Conservation (phyloP, 805 yeast genomes). For the Candida koratica region DNA sequence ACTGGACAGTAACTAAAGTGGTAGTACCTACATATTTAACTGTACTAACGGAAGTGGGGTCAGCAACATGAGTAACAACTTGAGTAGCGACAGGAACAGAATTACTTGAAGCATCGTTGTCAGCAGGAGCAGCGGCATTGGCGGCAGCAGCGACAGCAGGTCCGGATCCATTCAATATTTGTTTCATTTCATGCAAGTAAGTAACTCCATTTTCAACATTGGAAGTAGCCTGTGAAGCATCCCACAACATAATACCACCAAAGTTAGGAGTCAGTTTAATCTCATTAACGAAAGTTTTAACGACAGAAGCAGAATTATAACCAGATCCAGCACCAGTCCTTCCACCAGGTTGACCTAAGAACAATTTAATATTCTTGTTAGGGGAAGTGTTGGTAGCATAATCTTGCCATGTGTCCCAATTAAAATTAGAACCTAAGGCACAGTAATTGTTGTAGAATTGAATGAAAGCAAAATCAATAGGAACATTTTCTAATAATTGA, state of each 20-base stretch:
- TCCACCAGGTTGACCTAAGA: constrained; percentile 35
- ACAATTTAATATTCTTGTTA: constrained; percentile 30
- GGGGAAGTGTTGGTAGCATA: constrained; percentile 29
- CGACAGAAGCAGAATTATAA: constrained; percentile 21
- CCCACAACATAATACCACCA: constrained; percentile 84
- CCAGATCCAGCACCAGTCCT: constrained; percentile 33
- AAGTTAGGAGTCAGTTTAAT: constrained; percentile 31
- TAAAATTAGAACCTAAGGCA: constrained; percentile 25
- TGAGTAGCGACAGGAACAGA: constrained; percentile 11
- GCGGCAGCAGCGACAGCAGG: not conserved
- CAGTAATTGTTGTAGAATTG: constrained; percentile 40
- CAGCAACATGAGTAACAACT: constrained; percentile 11
- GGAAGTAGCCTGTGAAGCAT: constrained; percentile 53
- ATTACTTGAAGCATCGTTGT: not conserved
- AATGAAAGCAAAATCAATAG: constrained; percentile 35
- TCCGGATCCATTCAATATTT: constrained; percentile 23
- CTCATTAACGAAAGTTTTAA: constrained; percentile 17
- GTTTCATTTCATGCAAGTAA: constrained; percentile 38
- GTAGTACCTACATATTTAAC: constrained; percentile 14
- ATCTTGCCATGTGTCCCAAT: constrained; percentile 34
- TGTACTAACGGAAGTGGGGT: constrained; percentile 15
- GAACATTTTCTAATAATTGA: constrained; percentile 21
- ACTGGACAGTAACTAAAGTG: constrained; percentile 15
- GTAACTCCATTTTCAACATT: constrained; percentile 21
- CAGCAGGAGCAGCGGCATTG: not conserved